These are phyloP conservation scores for Leucocoprinus leucothites DNA, from an alignment of 768 basidiomycete species.

Conservation along the genomic window DNA sequence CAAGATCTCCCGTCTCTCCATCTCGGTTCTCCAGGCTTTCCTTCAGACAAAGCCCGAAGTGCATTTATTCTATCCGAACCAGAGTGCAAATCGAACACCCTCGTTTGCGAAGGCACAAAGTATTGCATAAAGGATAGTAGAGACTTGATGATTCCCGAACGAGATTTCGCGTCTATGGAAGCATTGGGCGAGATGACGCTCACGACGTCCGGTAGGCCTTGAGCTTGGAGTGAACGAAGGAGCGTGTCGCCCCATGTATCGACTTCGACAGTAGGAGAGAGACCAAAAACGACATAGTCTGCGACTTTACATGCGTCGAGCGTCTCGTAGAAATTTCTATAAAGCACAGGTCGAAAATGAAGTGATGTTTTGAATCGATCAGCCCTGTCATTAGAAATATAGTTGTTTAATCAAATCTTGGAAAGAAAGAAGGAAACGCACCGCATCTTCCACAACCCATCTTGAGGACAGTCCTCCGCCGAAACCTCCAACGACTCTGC, in stretches of 20 bases:
- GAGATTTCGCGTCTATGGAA: slow-evolving; percentile 57
- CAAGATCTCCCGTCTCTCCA: slow-evolving; percentile 84
- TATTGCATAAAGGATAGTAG: slow-evolving; percentile 93
- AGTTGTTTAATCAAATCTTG: slow-evolving; percentile 7
- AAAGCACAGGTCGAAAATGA: slow-evolving; percentile 79
- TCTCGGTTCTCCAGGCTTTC: slow-evolving; percentile 71
- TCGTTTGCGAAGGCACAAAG: slow-evolving; percentile 81
- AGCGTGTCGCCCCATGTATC: slow-evolving; percentile 83
- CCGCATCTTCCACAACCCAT: slow-evolving; percentile 68
- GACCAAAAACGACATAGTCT: slow-evolving; percentile 84
- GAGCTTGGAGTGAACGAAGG: slow-evolving; percentile 83
- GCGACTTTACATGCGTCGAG: slow-evolving; percentile 85
- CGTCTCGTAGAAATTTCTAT: slow-evolving; percentile 68
- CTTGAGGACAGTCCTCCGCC: slow-evolving; percentile 46
- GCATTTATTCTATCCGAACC: slow-evolving; percentile 69
- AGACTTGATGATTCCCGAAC: slow-evolving; percentile 74
- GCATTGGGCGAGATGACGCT: slow-evolving; percentile 63
- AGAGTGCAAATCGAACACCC: slow-evolving; percentile 70
- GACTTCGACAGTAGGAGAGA: slow-evolving; percentile 84
- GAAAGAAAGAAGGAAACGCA: slow-evolving; percentile 27
- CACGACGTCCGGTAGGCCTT: slow-evolving; percentile 84
- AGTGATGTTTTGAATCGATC: slow-evolving; percentile 90
- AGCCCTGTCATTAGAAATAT: slow-evolving; percentile 43
- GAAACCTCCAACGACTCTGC: slow-evolving; percentile 56
- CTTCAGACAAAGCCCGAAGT: slow-evolving; percentile 78